A percentile compares a stretch with the other conserved stretches of the same genome.
phyloP scores from a whole-genome alignment of 2,329 filamentous ascomycete genomes.

The Trichophyton mentagrophytes region DNA sequence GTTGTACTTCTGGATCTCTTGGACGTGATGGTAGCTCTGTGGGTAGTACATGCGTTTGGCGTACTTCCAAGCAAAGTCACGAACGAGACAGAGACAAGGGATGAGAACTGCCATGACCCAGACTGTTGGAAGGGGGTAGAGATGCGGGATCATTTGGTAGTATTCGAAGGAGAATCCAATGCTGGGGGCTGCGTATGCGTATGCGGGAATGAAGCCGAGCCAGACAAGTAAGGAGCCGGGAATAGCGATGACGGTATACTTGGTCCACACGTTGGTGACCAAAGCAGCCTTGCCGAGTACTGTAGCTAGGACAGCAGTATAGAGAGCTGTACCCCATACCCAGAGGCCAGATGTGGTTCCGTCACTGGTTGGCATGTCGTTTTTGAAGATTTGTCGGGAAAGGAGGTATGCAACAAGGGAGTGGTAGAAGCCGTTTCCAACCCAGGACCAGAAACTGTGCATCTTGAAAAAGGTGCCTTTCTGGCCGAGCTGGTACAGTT shows the following conservation, averaged over 20 bases:
- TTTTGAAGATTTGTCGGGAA: constrained; percentile 65
- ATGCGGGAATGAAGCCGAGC: constrained; percentile 79
- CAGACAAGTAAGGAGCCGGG: constrained; percentile 86
- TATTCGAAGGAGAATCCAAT: constrained; percentile 74
- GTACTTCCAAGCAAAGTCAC: constrained; percentile 96
- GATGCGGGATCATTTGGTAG: constrained; percentile 63
- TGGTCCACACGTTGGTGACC: constrained; percentile 96
- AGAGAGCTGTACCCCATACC: constrained; percentile 94
- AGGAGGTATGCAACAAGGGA: constrained; percentile 85
- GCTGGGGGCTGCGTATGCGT: constrained; percentile 74
- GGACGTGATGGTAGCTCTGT: constrained; percentile 92
- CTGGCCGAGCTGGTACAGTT: constrained; percentile 87
- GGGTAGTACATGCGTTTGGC: constrained; percentile 94
- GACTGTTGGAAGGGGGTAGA: constrained; percentile 74
- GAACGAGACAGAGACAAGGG: constrained; percentile 65
- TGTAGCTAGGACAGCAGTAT: constrained; percentile 84
- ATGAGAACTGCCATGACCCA: constrained; percentile 81
- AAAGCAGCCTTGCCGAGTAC: constrained; percentile 90
- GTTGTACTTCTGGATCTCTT: constrained; percentile 99
- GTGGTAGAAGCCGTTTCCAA: constrained; percentile 89
- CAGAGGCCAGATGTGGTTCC: constrained; percentile 82
- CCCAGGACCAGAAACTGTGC: constrained; percentile 86
- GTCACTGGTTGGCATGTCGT: constrained; percentile 64
- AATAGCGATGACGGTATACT: constrained; percentile 91
- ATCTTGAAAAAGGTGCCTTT: constrained; percentile 87